Evolutionary conservation across 495 filamentous ascomycete genomes (phyloP), one percentile per base, ranked within the genome.

Genomic region (Penicillium alfredii): DNA sequence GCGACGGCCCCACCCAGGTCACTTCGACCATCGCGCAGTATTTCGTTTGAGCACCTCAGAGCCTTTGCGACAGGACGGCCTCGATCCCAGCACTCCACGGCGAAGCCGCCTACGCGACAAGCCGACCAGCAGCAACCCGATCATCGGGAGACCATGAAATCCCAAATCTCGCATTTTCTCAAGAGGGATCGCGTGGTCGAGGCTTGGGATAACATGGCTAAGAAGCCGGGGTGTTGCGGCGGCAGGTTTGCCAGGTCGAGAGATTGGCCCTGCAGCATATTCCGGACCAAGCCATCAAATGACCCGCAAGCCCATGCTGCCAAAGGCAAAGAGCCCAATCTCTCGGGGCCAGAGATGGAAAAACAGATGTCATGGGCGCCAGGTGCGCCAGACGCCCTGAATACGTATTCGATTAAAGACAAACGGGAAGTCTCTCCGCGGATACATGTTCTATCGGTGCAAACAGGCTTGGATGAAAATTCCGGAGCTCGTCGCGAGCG

Each of bases 161-260:
- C 56, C 5, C 64, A 68, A 37, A 47, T 68, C 16, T 46, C 53
- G 31, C 61, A 64, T 7, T 68, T 57, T 41, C 48, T 68, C 16
- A 66, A 58, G 21, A 59, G 58, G 3, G 64, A 68, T 38, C 53
- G 55, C n/a, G 64, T 64, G 7, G 36, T 57, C n/a, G 61, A 68
- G 9, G 50, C 56, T 1, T 68, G 61, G 61, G 61, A 66, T 16
- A 51, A 17, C 26, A 47, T 53, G n/a, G 36, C 48, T 18, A 44
- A 47, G 9, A 54, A 48, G 15, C 38, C 51, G 4, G 28, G 32
- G 20, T 42, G 17, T 37, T 45, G 43, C 22, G 32, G 35, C 0
- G 32, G 29, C 0, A 37, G 38, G 1, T 9, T 45, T 6, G n/a
- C 45, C 30, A 51, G 40, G 22, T 44, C 42, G 4, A 63, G 52